Evolutionary conservation across 2,329 filamentous ascomycete species (phyloP).

Genomic region (Penicillium sp.): DNA sequence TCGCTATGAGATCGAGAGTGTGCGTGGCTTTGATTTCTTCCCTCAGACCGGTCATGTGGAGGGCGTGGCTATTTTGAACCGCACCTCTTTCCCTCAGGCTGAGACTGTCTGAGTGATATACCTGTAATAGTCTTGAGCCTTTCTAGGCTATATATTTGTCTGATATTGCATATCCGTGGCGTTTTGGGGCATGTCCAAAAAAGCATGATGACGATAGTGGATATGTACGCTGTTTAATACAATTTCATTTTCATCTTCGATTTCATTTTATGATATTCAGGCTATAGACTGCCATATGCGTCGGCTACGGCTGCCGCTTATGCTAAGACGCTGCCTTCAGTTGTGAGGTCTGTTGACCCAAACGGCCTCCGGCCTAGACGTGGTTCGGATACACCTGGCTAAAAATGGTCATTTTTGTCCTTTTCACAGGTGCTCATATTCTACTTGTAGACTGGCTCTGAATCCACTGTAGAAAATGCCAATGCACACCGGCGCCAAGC

Average conservation of each 20-base stretch:
- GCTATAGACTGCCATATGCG: slow-evolving; percentile 3
- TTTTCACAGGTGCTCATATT: neutral
- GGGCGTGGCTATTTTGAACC: slow-evolving; percentile 52
- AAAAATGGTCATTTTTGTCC: no score
- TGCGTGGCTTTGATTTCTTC: slow-evolving; percentile 94
- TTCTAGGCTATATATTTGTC: neutral
- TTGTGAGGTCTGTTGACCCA: no score
- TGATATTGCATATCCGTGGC: slow-evolving; percentile 8
- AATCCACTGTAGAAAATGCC: slow-evolving; percentile 7
- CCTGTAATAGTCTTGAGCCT: neutral
- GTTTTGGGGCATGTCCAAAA: slow-evolving; percentile 2
- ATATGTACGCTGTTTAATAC: slow-evolving; percentile 4
- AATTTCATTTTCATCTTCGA: neutral
- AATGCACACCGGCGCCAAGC: slow-evolving; percentile 12
- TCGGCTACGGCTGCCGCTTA: no score
- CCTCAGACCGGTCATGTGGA: slow-evolving; percentile 70
- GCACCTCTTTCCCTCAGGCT: slow-evolving; percentile 20
- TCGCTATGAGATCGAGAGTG: slow-evolving; percentile 76
- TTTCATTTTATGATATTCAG: neutral
- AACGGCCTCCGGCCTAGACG: no score
- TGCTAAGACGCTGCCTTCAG: no score
- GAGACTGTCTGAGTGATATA: neutral
- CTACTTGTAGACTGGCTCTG: slow-evolving; percentile 15
- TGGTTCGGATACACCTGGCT: no score
- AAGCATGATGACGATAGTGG: neutral